Conservation (phyloP, 2,329 filamentous ascomycete species). For the Ceratocystis eucalypticola region DNA sequence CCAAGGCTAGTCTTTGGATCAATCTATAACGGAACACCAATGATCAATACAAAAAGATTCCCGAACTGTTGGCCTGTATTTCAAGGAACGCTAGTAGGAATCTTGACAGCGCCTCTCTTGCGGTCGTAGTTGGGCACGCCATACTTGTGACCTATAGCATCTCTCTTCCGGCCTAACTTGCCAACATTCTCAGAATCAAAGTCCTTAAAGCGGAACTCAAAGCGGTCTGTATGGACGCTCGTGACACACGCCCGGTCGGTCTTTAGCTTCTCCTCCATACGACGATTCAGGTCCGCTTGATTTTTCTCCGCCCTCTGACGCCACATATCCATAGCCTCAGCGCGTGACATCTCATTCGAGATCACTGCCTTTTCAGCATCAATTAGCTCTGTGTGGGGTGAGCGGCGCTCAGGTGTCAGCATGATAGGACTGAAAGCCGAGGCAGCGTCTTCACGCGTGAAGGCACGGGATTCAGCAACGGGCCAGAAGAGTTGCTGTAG, state of each 20-base stretch:
- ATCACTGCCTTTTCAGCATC: constrained; percentile 37
- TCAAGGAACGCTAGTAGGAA: constrained; percentile 48
- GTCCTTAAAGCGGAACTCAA: constrained; percentile 50
- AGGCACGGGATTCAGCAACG: constrained; percentile 47
- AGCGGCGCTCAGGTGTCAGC: constrained; percentile 45
- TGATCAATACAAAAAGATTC: neutral
- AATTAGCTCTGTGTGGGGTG: constrained; percentile 50
- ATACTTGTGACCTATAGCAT: constrained; percentile 48
- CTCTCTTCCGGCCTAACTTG: constrained; percentile 36
- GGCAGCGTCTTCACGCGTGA: constrained; percentile 52
- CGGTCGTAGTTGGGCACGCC: constrained; percentile 50
- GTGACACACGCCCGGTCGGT: constrained; percentile 31
- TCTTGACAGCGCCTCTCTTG: constrained; percentile 51
- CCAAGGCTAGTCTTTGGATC: neutral
- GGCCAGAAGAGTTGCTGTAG: constrained; percentile 53
- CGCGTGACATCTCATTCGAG: constrained; percentile 24
- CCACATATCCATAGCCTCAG: constrained; percentile 10
- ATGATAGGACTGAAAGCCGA: constrained; percentile 48
- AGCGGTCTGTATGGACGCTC: constrained; percentile 38
- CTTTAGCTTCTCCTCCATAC: constrained; percentile 25
- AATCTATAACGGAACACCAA: too few relatives aligned
- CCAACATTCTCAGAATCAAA: constrained; percentile 45
- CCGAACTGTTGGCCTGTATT: neutral
- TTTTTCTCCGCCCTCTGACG: neutral
- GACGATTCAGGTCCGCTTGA: constrained; percentile 18